phyloP scores from a whole-genome alignment of 2,329 filamentous ascomycete genomes.

The Teratosphaeria pseudoeucalypti region DNA sequence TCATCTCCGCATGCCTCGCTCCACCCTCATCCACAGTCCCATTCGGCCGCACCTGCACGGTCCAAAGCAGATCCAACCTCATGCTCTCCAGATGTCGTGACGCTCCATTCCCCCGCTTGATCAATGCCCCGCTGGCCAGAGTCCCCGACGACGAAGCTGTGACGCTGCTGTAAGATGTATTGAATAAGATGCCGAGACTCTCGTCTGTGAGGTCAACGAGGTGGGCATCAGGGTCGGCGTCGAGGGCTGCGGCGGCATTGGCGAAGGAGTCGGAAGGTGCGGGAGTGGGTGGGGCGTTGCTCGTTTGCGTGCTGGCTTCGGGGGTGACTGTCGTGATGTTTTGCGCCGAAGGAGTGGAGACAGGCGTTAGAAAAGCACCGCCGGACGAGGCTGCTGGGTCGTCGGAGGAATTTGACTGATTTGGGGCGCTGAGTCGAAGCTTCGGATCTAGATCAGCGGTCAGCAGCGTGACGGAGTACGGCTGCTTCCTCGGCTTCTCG shows the following conservation, averaged over 20 bases:
- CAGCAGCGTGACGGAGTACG: slow-evolving; percentile 21
- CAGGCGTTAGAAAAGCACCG: slow-evolving; percentile 46
- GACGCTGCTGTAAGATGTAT: slow-evolving; percentile 18
- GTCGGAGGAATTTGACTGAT: not conserved
- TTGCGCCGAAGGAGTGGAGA: slow-evolving; percentile 47
- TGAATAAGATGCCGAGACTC: slow-evolving; percentile 61
- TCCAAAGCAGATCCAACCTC: slow-evolving; percentile 37
- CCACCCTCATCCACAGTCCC: slow-evolving; percentile 26
- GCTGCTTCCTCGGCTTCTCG: slow-evolving; percentile 23
- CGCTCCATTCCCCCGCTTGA: slow-evolving; percentile 28
- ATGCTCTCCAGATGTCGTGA: slow-evolving; percentile 17
- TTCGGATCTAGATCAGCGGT: slow-evolving; percentile 10
- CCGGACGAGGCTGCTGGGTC: slow-evolving; percentile 9
- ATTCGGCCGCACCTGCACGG: slow-evolving; percentile 30
- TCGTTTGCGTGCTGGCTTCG: slow-evolving; percentile 14
- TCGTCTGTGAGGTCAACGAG: slow-evolving; percentile 65
- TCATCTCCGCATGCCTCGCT: slow-evolving; percentile 41
- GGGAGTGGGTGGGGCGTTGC: slow-evolving; percentile 31
- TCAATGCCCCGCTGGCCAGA: slow-evolving; percentile 32
- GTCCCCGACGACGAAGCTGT: slow-evolving; percentile 14
- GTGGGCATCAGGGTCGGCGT: slow-evolving; percentile 51
- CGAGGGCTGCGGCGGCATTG: slow-evolving; percentile 29
- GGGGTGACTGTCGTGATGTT: slow-evolving; percentile 20
- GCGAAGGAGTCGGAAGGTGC: slow-evolving; percentile 37
- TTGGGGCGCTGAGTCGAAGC: slow-evolving; percentile 11